These are phyloP conservation scores for Hirschioporus abietinus DNA, from an alignment of 768 basidiomycete species.

Conservation along the genomic window DNA sequence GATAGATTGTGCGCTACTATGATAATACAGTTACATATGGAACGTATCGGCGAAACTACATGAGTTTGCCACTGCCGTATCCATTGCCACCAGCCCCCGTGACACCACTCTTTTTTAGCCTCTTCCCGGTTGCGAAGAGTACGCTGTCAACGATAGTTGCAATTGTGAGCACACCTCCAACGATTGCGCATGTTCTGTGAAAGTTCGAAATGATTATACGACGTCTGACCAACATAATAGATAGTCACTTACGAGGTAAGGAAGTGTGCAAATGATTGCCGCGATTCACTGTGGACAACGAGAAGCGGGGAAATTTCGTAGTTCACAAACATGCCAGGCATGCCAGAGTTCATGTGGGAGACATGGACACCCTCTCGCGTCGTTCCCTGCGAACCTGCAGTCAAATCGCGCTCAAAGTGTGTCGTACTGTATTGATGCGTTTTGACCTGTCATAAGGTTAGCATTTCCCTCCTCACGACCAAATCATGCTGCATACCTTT, in stretches of 20 bases:
- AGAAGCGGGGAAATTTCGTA: slow-evolving; percentile 97
- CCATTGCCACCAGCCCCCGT: slow-evolving; percentile 5
- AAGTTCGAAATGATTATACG: slow-evolving; percentile 4
- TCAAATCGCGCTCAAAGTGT: slow-evolving; percentile 90
- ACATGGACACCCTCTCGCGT: slow-evolving; percentile 62
- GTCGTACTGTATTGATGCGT: slow-evolving; percentile 96
- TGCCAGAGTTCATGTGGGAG: slow-evolving; percentile 66
- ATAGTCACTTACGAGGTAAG: slow-evolving; percentile 76
- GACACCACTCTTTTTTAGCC: slow-evolving; percentile 55
- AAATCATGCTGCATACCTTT: slow-evolving; percentile 36
- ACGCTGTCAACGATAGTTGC: slow-evolving; percentile 84
- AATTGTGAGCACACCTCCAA: slow-evolving; percentile 95
- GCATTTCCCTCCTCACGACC: not conserved
- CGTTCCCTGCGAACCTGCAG: slow-evolving; percentile 52
- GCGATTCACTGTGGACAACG: slow-evolving; percentile 83
- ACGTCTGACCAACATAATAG: not conserved
- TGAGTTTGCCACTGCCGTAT: slow-evolving; percentile 14
- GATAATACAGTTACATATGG: slow-evolving; percentile 2
- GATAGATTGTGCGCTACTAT: too few relatives aligned
- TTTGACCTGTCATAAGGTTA: slow-evolving; percentile 46
- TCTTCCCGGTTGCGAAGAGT: slow-evolving; percentile 76
- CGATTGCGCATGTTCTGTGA: slow-evolving; percentile 88
- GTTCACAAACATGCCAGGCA: slow-evolving; percentile 81
- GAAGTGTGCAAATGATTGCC: slow-evolving; percentile 97
- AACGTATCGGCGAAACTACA: slow-evolving; percentile 6